Percentiles rank a stretch among this genome's conserved stretches.
These are phyloP conservation scores for Megacollybia marginata DNA, from an alignment of 768 basidiomycete genomes.

Conservation along the genomic window DNA sequence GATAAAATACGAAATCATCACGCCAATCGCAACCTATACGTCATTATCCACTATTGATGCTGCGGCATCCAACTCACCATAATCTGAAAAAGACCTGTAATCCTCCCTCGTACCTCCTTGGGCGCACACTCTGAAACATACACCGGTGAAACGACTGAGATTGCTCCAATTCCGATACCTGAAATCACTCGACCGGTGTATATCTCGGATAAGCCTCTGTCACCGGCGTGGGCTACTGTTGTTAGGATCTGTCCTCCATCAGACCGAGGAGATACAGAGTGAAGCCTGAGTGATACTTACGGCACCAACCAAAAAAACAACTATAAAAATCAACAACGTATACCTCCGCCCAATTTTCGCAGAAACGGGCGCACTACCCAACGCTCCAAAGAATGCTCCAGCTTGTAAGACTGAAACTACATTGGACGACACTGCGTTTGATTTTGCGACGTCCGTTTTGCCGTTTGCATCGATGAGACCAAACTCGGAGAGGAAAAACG, in stretches of 20 bases:
- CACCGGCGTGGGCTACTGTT: constrained; percentile 50
- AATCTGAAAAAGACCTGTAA: constrained; percentile 83
- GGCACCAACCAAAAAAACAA: constrained; percentile 69
- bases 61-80: constrained; percentile 36
- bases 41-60: neutral
- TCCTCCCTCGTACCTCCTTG: constrained; percentile 78
- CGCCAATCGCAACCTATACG: constrained; percentile 59
- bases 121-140: constrained; percentile 86
- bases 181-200: constrained; percentile 77
- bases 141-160: constrained; percentile 72
- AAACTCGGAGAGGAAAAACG: constrained; percentile 58
- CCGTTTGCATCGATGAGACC: constrained; percentile 39
- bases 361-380: constrained; percentile 14
- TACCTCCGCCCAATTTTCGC: constrained; percentile 59
- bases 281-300: constrained; percentile 34
- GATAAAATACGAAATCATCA: constrained; percentile 80
- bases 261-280: neutral
- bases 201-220: constrained; percentile 56
- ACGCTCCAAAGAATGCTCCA: constrained; percentile 54
- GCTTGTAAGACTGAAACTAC: constrained; percentile 61
- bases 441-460: constrained; percentile 13
- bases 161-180: constrained; percentile 76
- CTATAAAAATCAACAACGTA: constrained; percentile 52
- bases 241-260: constrained; percentile 47
- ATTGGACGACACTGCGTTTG: constrained; percentile 40